A percentile compares a stretch with the other conserved stretches of the same genome.
Conservation (phyloP, 2,329 filamentous ascomycete species). For the Aureobasidium subglaciale region DNA sequence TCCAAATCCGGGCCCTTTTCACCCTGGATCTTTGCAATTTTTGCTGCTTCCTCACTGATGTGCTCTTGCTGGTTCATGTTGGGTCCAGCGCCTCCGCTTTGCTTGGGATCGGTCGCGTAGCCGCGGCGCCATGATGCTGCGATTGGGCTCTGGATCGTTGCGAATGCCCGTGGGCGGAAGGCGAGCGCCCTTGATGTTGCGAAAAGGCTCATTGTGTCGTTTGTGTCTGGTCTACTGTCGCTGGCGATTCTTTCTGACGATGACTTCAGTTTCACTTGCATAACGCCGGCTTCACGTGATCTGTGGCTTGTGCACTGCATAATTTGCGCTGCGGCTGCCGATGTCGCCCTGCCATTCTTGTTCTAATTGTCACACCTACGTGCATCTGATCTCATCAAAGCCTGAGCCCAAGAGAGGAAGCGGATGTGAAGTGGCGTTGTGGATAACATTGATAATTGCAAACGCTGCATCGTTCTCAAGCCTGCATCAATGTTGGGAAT, state of each 20-base stretch:
- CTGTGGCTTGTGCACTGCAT: neutral
- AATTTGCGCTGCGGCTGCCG: neutral
- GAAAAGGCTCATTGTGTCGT: slow-evolving; percentile 14
- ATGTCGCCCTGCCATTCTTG: neutral
- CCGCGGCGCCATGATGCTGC: slow-evolving; percentile 12
- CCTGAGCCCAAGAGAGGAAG: too few relatives aligned
- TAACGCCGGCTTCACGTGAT: neutral
- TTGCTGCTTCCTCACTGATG: slow-evolving; percentile 59
- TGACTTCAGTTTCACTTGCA: slow-evolving; percentile 11
- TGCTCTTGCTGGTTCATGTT: slow-evolving; percentile 50
- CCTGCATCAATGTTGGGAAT: too few relatives aligned
- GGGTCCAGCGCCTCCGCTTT: slow-evolving; percentile 31
- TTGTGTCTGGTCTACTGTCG: neutral
- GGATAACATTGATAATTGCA: too few relatives aligned
- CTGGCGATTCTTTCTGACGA: neutral
- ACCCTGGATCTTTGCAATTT: slow-evolving; percentile 52
- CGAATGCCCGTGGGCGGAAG: slow-evolving; percentile 8
- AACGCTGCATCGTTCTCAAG: too few relatives aligned
- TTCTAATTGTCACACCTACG: neutral
- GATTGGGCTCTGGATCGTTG: neutral
- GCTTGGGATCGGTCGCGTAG: slow-evolving; percentile 9
- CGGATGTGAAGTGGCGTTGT: neutral
- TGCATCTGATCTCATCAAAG: slow-evolving; percentile 8
- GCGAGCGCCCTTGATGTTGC: slow-evolving; percentile 12
- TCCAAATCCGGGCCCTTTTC: slow-evolving; percentile 53